A percentile compares a stretch with the other conserved stretches of the same genome.
These are phyloP conservation scores for Carex scoparia DNA, from an alignment of 176 grass and related monocot species.

Conservation along the genomic window DNA sequence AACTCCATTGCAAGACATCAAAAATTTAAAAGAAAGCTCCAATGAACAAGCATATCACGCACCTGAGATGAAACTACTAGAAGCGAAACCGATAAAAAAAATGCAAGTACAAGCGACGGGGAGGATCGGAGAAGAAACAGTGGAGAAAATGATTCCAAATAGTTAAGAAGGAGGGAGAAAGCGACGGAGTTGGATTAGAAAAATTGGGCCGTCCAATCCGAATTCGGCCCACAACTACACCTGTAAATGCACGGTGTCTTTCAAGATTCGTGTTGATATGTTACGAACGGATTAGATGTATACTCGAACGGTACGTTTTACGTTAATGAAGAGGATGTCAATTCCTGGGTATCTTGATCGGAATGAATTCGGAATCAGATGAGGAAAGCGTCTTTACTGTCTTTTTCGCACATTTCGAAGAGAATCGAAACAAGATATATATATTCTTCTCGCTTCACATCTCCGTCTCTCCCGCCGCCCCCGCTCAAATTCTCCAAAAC, in stretches of 20 bases:
- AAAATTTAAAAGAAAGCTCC: not conserved
- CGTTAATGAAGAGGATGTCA: no score
- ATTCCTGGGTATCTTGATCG: not conserved
- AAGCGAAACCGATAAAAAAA: constrained; percentile 24
- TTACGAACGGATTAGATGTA: no score
- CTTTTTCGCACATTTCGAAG: not conserved
- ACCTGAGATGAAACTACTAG: constrained; percentile 56
- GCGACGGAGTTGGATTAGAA: no score
- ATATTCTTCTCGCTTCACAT: not conserved
- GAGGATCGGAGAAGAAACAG: no score
- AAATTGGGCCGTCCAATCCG: no score
- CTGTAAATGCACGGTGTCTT: no score
- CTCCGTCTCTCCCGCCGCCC: not conserved
- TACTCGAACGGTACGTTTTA: no score
- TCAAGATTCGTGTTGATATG: no score
- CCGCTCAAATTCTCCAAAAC: not conserved
- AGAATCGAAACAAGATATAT: not conserved
- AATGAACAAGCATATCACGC: constrained; percentile 1
- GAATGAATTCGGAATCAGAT: not conserved
- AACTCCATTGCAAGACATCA: not conserved
- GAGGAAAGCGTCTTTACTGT: not conserved
- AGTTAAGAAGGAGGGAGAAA: no score
- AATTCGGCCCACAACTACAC: no score
- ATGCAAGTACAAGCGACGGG: constrained; percentile 17
- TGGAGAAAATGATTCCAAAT: no score